These are phyloP conservation scores for Colletotrichum zoysiae DNA, from an alignment of 2,329 filamentous ascomycete species.

Conservation along the genomic window DNA sequence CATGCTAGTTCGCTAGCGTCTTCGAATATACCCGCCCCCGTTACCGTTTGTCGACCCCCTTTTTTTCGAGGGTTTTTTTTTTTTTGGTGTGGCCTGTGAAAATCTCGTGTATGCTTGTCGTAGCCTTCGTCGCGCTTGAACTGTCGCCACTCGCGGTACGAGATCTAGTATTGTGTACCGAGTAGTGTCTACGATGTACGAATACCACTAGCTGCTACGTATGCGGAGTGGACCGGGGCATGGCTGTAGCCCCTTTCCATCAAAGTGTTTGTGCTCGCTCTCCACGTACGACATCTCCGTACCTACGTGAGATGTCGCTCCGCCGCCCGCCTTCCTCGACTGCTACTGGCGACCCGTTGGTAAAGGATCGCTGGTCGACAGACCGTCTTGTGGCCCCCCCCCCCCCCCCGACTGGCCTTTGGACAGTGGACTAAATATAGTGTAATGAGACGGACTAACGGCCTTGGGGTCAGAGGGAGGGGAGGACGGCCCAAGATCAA, in stretches of 20 bases:
- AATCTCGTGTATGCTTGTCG: slow-evolving; percentile 36
- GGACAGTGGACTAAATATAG: slow-evolving; percentile 36
- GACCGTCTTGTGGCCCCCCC: slow-evolving; percentile 21
- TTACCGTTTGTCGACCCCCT: slow-evolving; percentile 29
- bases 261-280: slow-evolving; percentile 29
- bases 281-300: slow-evolving; percentile 30
- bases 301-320: slow-evolving; percentile 34
- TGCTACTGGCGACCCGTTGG: slow-evolving; percentile 29
- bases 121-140: slow-evolving; percentile 9
- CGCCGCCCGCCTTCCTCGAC: slow-evolving; percentile 6
- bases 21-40: slow-evolving; percentile 17
- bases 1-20: slow-evolving; percentile 32
- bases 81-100: slow-evolving; percentile 30
- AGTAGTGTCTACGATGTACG: too few relatives aligned
- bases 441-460: slow-evolving; percentile 23
- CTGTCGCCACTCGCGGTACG: slow-evolving; percentile 21
- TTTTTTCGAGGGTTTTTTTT: too few relatives aligned
- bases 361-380: slow-evolving; percentile 15
- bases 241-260: slow-evolving; percentile 21
- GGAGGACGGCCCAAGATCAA: neutral
- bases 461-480: slow-evolving; percentile 12
- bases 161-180: neutral
- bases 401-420: slow-evolving; percentile 25
- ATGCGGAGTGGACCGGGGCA: slow-evolving; percentile 15
- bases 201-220: neutral